Conservation (phyloP, 140 eudicot species). For the Ambrosia hybrid region DNA sequence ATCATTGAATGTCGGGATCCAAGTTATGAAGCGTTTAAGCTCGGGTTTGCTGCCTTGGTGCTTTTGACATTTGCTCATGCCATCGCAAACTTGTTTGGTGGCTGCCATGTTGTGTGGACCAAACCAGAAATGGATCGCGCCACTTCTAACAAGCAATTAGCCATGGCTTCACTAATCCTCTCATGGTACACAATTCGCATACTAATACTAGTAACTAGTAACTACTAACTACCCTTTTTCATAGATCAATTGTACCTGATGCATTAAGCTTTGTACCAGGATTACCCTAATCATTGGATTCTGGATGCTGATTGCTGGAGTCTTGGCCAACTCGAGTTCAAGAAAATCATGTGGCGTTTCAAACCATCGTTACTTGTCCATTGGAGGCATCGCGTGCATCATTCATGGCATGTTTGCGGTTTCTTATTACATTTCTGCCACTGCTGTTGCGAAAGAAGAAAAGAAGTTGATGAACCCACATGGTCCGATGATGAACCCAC, state of each 20-base stretch:
- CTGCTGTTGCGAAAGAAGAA: slow-evolving; percentile 58
- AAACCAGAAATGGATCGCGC: slow-evolving; percentile 57
- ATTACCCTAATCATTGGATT: slow-evolving; percentile 66
- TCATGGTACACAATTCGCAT: slow-evolving; percentile 54
- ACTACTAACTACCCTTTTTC: neutral
- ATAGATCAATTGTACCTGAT: slow-evolving; percentile 8
- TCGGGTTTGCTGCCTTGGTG: slow-evolving; percentile 66
- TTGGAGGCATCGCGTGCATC: slow-evolving; percentile 88
- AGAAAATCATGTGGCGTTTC: slow-evolving; percentile 70
- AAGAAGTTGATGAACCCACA: slow-evolving; percentile 29
- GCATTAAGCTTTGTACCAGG: slow-evolving; percentile 44
- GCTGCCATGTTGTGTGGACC: slow-evolving; percentile 64
- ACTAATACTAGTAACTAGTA: neutral
- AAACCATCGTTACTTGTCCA: slow-evolving; percentile 58
- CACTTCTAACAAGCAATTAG: slow-evolving; percentile 78
- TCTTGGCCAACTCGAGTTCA: slow-evolving; percentile 58
- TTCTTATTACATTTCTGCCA: slow-evolving; percentile 69
- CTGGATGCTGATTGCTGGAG: slow-evolving; percentile 61
- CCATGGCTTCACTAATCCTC: slow-evolving; percentile 68
- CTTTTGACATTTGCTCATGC: slow-evolving; percentile 63
- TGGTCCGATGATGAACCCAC: slow-evolving; percentile 36
- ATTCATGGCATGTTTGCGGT: slow-evolving; percentile 81
- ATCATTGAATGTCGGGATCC: slow-evolving; percentile 78
- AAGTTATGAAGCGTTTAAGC: slow-evolving; percentile 80
- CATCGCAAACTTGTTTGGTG: slow-evolving; percentile 67